These are phyloP conservation scores for Coprinellus micaceus DNA, from an alignment of 768 basidiomycete species.

Conservation along the genomic window DNA sequence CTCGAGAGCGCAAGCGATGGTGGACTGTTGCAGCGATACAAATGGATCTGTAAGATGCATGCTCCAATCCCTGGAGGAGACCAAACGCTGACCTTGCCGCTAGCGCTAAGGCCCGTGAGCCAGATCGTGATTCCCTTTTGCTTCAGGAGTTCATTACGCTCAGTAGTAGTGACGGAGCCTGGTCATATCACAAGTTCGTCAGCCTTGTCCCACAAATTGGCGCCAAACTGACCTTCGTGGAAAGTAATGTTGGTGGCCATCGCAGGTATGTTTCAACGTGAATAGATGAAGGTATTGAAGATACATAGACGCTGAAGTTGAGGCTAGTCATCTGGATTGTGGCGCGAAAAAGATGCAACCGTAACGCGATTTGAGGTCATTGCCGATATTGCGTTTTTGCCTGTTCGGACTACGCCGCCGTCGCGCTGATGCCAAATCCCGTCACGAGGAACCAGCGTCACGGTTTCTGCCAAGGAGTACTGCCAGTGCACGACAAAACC, in stretches of 20 bases:
- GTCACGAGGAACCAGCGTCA: too few species aligned
- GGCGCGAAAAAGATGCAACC: slow-evolving; percentile 5
- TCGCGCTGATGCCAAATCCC: too few species aligned
- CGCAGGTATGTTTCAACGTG: background rate
- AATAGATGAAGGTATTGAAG: background rate
- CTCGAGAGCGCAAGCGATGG: slow-evolving; percentile 94
- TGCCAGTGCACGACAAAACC: too few species aligned
- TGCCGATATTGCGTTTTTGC: too few species aligned
- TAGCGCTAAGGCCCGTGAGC: slow-evolving; percentile 94
- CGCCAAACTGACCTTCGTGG: slow-evolving; percentile 48
- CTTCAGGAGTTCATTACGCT: slow-evolving; percentile 62
- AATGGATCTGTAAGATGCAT: background rate
- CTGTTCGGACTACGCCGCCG: too few species aligned
- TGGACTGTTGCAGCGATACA: slow-evolving; percentile 56
- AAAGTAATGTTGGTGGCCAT: slow-evolving; percentile 64
- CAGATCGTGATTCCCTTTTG: slow-evolving; percentile 93
- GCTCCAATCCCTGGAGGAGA: background rate
- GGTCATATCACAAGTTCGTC: background rate
- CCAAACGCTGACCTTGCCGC: slow-evolving; percentile 70
- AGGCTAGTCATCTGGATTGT: background rate
- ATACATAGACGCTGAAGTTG: background rate
- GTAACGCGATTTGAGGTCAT: slow-evolving; percentile 7
- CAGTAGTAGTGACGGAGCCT: slow-evolving; percentile 70
- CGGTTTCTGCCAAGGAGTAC: too few species aligned
- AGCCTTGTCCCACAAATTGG: background rate